These are phyloP conservation scores for Flaveria sonorensis DNA, from an alignment of 129 eudicot genomes.

Conservation along the genomic window DNA sequence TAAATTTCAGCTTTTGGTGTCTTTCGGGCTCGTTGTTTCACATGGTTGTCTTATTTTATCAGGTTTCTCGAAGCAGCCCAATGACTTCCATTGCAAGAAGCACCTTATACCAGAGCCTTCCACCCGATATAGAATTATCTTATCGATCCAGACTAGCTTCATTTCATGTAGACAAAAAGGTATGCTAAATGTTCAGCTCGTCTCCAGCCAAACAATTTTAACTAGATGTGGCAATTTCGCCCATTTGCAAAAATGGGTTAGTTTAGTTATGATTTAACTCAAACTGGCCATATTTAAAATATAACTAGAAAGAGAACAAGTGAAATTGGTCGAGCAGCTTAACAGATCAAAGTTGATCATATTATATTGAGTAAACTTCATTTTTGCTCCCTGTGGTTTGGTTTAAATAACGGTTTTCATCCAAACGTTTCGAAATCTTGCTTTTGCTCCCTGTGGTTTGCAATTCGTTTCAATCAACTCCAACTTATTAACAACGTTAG, in stretches of 20 bases:
- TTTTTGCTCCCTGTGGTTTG: too few relatives aligned
- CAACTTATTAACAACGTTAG: too few relatives aligned
- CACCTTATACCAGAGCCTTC: constrained; percentile 72
- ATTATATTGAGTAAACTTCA: too few relatives aligned
- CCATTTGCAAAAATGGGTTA: neutral
- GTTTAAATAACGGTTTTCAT: too few relatives aligned
- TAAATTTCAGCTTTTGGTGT: neutral
- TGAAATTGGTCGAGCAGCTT: neutral
- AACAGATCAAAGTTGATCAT: neutral
- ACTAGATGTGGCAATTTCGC: neutral
- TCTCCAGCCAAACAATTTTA: neutral
- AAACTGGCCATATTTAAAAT: neutral
- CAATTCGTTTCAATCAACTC: too few relatives aligned
- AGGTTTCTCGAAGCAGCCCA: constrained; percentile 73
- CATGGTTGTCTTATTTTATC: constrained; percentile 17
- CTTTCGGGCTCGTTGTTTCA: neutral
- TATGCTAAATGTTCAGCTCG: constrained; percentile 24
- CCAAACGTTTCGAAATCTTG: too few relatives aligned
- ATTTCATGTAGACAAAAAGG: constrained; percentile 68
- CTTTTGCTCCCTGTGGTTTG: too few relatives aligned
- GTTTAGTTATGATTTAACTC: neutral
- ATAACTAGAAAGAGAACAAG: neutral
- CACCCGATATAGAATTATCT: constrained; percentile 69
- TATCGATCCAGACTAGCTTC: constrained; percentile 60
- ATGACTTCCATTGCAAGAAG: constrained; percentile 58